These are phyloP conservation scores for Alternaria sp. DNA, from an alignment of 2,329 filamentous ascomycete genomes.

Conservation along the genomic window DNA sequence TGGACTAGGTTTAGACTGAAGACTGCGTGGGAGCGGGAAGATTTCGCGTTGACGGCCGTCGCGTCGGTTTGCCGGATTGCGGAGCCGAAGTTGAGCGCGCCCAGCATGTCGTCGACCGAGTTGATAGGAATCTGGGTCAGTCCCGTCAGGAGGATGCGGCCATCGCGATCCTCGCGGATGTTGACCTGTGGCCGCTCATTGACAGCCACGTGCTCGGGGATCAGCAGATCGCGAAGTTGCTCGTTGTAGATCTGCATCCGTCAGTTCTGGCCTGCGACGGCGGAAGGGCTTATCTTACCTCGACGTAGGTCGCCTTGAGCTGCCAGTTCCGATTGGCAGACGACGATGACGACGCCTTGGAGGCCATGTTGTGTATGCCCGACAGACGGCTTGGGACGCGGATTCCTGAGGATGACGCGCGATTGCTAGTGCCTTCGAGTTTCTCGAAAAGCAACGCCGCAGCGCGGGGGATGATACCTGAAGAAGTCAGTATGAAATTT, in stretches of 20 bases:
- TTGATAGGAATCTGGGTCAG: conserved; percentile 87
- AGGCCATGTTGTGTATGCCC: conserved; percentile 53
- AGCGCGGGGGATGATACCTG: conserved; percentile 94
- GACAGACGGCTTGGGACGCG: conserved; percentile 74
- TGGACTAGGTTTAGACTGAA: conserved; percentile 95
- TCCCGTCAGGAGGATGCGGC: conserved; percentile 91
- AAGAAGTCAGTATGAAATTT: conserved; percentile 20
- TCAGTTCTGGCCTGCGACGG: conserved; percentile 14
- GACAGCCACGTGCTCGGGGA: conserved; percentile 73
- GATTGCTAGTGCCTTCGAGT: conserved; percentile 67
- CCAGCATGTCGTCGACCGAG: conserved; percentile 88
- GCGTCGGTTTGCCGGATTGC: conserved; percentile 95
- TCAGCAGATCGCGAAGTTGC: conserved; percentile 85
- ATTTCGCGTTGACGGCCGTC: conserved; percentile 96
- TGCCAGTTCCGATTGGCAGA: conserved; percentile 79
- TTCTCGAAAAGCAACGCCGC: conserved; percentile 87
- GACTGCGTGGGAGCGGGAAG: conserved; percentile 94
- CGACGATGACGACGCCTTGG: conserved; percentile 51
- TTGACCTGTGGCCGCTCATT: conserved; percentile 80
- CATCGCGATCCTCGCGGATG: conserved; percentile 92
- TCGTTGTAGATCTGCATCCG: conserved; percentile 88
- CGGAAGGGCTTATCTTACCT: conserved; percentile 50
- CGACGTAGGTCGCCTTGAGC: conserved; percentile 89
- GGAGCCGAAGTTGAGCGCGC: conserved; percentile 89
- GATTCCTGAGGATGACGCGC: conserved; percentile 76